These are phyloP conservation scores for Sugiyamaella castrensis DNA, from an alignment of 1,139 yeast species.

Conservation along the genomic window DNA sequence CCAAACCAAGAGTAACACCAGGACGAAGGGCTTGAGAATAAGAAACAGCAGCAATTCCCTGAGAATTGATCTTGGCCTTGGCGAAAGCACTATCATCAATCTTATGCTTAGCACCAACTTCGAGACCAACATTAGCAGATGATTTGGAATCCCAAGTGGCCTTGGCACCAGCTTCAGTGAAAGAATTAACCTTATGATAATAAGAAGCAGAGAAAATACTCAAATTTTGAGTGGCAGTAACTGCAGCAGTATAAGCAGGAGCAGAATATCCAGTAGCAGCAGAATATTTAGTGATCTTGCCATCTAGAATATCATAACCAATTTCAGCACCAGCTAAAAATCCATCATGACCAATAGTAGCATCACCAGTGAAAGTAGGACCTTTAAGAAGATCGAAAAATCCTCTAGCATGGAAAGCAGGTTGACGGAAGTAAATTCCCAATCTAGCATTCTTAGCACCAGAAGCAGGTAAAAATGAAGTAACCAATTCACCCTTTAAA, in stretches of 20 bases:
- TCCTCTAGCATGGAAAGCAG: slow-evolving; percentile 90
- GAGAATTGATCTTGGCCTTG: slow-evolving; percentile 96
- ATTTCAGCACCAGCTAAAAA: slow-evolving; percentile 97
- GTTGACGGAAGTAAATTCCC: slow-evolving; percentile 89
- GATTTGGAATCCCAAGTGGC: slow-evolving; percentile 93
- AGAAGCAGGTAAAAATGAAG: slow-evolving; percentile 84
- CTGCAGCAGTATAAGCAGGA: slow-evolving; percentile 82
- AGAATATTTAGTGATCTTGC: slow-evolving; percentile 90
- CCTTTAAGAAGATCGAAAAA: slow-evolving; percentile 95
- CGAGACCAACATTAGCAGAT: slow-evolving; percentile 67
- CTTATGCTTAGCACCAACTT: slow-evolving; percentile 93
- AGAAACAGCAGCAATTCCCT: slow-evolving; percentile 91
- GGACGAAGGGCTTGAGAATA: slow-evolving; percentile 96
- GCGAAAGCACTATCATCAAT: slow-evolving; percentile 84
- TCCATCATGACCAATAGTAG: slow-evolving; percentile 93
- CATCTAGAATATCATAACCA: slow-evolving; percentile 91
- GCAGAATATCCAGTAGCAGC: slow-evolving; percentile 93
- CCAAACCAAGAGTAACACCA: slow-evolving; percentile 96
- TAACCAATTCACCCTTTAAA: slow-evolving; percentile 86
- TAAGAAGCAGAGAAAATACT: slow-evolving; percentile 92
- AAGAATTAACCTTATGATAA: slow-evolving; percentile 91
- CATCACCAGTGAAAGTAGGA: slow-evolving; percentile 92
- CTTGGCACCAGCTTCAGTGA: slow-evolving; percentile 96
- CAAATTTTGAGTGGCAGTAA: slow-evolving; percentile 86
- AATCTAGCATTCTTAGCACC: slow-evolving; percentile 82